Base-by-base conservation (phyloP, 305 asterid species). In the Euphrasia arctica region DNA sequence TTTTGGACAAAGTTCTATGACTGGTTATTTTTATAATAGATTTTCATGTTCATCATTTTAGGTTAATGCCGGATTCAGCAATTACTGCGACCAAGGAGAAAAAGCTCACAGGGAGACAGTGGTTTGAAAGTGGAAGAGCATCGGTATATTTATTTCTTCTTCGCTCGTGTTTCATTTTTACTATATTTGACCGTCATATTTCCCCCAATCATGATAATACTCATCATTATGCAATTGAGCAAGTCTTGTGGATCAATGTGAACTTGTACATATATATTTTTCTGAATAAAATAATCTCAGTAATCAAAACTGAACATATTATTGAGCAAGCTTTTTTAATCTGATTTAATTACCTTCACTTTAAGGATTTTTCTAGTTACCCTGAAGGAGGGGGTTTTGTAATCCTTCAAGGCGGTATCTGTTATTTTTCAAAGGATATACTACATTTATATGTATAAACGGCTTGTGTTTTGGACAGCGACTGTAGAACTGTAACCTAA, bases 41-140 rank as follows among this genome's bases (percentile, higher is more conserved):
- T 64, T 63, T 58, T 36, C 48, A 9, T 69, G 56, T 58, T 70
- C 57, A 13, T 77, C 36, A 14, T 72, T 68, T 73, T 64, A 93
- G 99, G 95, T 61, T 90, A 72, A 86, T 93, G 90, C 99, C 99
- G 32, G 97, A 94, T 77, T 81, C 95, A 12, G 96, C 91, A 54
- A 95, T 94, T 78, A 43, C 92, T 57, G 87, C 70, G 29, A 68
- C 96, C 7, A 94, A 94, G 87, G 99, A 90, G 72, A 94, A 90
- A 80, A 88, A 72, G 82, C 83, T 90, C 65, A 18, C 94, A 3
- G 99, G 99, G 73, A 79, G 97, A 63, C 97, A 83, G 75, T 94
- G 95, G 95, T 94, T 93, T 77, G 98, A 89, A 80, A 92, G 88
- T 77, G 98, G 90, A 83, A 81, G 95, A 68, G 85, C 85, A 66